Percentiles rank a stretch among this genome's conserved stretches.
Conservation (phyloP, 1,284 basidiomycete genomes). For the Athelia sp. region DNA sequence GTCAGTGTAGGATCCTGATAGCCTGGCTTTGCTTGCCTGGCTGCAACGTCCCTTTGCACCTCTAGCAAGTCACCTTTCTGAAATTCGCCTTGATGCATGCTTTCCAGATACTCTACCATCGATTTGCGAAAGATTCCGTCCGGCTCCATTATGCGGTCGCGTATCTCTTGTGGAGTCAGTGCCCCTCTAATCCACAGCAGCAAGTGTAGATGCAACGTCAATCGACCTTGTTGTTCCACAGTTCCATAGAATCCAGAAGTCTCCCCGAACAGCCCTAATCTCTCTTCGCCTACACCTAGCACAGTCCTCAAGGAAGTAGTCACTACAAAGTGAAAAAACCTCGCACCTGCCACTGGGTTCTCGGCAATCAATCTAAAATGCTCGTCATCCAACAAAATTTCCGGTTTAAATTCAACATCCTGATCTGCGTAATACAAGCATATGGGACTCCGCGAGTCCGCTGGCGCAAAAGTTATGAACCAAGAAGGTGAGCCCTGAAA, state of each 20-base stretch:
- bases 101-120: conserved; percentile 21
- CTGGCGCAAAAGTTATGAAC: conserved; percentile 32
- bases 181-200: conserved; percentile 24
- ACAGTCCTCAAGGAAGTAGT: conserved; percentile 26
- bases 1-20: not conserved
- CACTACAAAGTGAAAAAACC: conserved; percentile 25
- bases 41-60: not conserved
- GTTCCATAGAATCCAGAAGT: conserved; percentile 28
- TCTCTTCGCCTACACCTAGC: conserved; percentile 15
- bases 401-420: conserved; percentile 11
- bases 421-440: conserved; percentile 23
- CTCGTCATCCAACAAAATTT: conserved; percentile 6
- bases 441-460: conserved; percentile 23
- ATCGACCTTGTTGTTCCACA: conserved; percentile 30
- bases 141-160: conserved; percentile 18
- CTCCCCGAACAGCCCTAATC: conserved; percentile 25
- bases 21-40: not conserved
- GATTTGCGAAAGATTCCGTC: conserved; percentile 17
- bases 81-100: conserved; percentile 18
- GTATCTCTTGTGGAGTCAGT: conserved; percentile 23
- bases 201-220: conserved; percentile 29
- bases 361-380: conserved; percentile 13
- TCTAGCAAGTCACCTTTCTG: conserved; percentile 11
- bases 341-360: conserved; percentile 27
- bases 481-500: conserved; percentile 25